Evolutionary conservation across 176 grass and related monocot species (phyloP), one percentile per base, ranked within the genome.

Genomic region (Phoenix dactylifera): DNA sequence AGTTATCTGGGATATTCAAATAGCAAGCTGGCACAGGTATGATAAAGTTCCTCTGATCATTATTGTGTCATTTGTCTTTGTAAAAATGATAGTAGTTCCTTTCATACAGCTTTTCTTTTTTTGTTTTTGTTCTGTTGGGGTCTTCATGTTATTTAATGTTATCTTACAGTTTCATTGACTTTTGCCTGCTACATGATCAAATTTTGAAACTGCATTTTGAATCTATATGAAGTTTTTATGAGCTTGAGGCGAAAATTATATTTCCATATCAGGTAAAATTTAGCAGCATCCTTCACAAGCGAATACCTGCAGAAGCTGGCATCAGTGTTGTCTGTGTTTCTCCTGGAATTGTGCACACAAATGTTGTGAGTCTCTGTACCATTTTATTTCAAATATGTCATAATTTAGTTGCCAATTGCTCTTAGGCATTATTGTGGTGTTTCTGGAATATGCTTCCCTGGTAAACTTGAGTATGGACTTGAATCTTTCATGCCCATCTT

Each of bases 21-120:
- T 69, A 86, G 94, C 82, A 98, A 98, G 59, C 76, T 98, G 67
- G 88, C 94, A 15, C 88, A 98, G 88, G 94, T 98, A 85, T 49
- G 6, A 16, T 44, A 48, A 35, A 22, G 49, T 22, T 52, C 54
- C 18, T 18, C 22, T 14, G 49, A 54, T 70, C 49, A 17, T 74
- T 54, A 17, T 30, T 18, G 25, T 52, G 35, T 7, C 35, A 18
- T 50, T 69, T n/a, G 44, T 63, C 4, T 50, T 17, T 64, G 24
- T 65, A n/a, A 50, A 58, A 44, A 44, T 12, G 35, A 71, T 18
- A 26, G 1, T 54, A 12, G 26, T 63, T 64, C 7, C 5, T 56
- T 54, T 68, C 22, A 53, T 16, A 2, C 16, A 18, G 10, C 18
- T 48, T 63, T 16, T 58, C 22, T 14, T 65, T 29, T 69, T 69